Evolutionary conservation across 306 rosid genomes (phyloP), one percentile per base, ranked within the genome.

Genomic region (Vigna unguiculata): DNA sequence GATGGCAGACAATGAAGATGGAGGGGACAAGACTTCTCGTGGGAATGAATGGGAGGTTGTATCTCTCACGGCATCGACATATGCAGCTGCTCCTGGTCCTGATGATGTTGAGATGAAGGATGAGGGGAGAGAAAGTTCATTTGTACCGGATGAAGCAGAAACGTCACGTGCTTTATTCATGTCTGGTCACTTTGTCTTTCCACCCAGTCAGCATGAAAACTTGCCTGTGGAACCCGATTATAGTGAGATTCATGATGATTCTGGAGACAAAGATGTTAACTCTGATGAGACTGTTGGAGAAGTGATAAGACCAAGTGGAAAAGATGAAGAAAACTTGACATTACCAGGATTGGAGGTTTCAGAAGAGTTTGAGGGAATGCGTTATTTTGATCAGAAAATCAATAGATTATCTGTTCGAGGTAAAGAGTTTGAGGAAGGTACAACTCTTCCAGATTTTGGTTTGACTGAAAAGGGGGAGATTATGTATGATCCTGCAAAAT

Each of bases 11-110:
- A 88, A 86, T 73, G 91, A 87, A 57, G 90, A 86, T 76, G 90
- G 85, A 72, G 91, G 85, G 70, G 96, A 87, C 36, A 88, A 78
- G 77, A 41, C 83, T 71, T 66, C 93, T 82, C 97, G 93, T 7
- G 96, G 99, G 32, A 90, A 81, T 77, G 98, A 89, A 48, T 96
- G 99, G 99, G 99, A 96, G 87, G 98, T 96, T 48, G 99, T 96
- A 36, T 86, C 93, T 54, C 98, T 96, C 62, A 92, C 99, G 1
- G 98, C 91, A 17, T 96, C 99, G 40, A 75, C 99, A 61, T 96
- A 92, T 80, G 99, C 90, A 61, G 96, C 98, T 71, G 88, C 99
- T 67, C 97, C 99, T 21, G 86, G 91, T 78, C 90, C 89, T 3
- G 40, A 59, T 63, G 83, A 85, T 78, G 88, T 77, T 74, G 93